Base-by-base conservation (phyloP, 192 early-diverging fungal species). In the Entomortierella parvispora region DNA sequence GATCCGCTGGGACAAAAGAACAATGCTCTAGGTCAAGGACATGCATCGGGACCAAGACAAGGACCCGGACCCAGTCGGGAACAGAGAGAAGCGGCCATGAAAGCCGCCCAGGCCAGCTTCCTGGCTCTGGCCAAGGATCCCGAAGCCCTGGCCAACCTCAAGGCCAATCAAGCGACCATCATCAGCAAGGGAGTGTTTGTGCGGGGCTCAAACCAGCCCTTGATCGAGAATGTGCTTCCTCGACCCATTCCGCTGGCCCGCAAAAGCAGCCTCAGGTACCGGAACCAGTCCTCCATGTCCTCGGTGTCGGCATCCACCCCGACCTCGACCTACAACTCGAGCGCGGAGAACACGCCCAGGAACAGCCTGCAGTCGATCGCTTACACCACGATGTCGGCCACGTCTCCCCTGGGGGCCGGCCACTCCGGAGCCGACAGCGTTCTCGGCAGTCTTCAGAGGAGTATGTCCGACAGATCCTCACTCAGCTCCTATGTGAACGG, bases 91-190 rank as follows among this genome's bases (percentile, higher is more conserved):
- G 71, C 65, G 11, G 71, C 71, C 22, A 50, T 68, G 51, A 54
- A 45, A 37, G 65, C 65, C 11, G 71, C 71, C 0, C 45, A 51
- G 29, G 71, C 61, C 50, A 67, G 71, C 46, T 67, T 66, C 37
- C 37, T 62, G 34, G 71, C 71, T 0, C 12, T 76, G 29, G 58
- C 64, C 55, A 74, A 66, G 63, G 71, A 67, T 51, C 65, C 64
- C 58, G 45, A 66, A 42, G 58, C 57, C 0, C 20, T 74, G 51
- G 62, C 52, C 1, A 57, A 55, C 4, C 52, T 74, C 57, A 74
- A 55, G 51, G 51, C 49, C 29, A 26, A 18, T 4, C 58, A 50
- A 23, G 42, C 65, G 15, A 76, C 54, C 25, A 52, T 74, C 33
- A 66, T 74, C 63, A 66, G 58, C 63, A 65, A 48, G 44, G 63